Conservation (phyloP, 768 basidiomycete species). For the Hygrophorus pudorinus region DNA sequence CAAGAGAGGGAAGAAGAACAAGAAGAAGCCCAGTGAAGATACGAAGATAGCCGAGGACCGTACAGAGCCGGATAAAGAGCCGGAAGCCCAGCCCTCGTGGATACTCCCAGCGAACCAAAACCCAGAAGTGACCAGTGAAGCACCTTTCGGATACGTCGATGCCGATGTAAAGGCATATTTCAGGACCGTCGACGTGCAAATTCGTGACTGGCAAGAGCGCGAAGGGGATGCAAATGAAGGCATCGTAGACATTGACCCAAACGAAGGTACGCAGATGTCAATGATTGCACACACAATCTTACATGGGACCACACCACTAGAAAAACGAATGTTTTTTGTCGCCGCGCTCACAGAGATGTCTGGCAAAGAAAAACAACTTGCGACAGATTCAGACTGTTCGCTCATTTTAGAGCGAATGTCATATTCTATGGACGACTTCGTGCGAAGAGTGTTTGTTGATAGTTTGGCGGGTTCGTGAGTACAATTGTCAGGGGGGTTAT, state of each 20-base stretch:
- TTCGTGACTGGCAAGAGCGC: slow-evolving; percentile 75
- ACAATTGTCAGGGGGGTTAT: neutral
- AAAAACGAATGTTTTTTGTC: slow-evolving; percentile 66
- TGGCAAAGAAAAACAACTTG: slow-evolving; percentile 80
- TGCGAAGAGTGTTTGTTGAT: slow-evolving; percentile 85
- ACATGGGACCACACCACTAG: slow-evolving; percentile 26
- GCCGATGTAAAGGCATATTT: slow-evolving; percentile 91
- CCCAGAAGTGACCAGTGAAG: slow-evolving; percentile 44
- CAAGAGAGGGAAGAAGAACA: slow-evolving; percentile 71
- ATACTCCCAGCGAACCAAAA: slow-evolving; percentile 40
- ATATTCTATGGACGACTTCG: slow-evolving; percentile 94
- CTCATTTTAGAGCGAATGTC: slow-evolving; percentile 82
- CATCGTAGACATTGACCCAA: slow-evolving; percentile 47
- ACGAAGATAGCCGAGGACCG: slow-evolving; percentile 7
- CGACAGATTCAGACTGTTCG: slow-evolving; percentile 92
- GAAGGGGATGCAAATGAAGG: slow-evolving; percentile 29
- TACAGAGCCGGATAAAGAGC: slow-evolving; percentile 11
- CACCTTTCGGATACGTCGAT: slow-evolving; percentile 87
- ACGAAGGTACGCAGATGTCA: slow-evolving; percentile 46
- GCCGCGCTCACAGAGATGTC: slow-evolving; percentile 80
- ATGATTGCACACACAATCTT: neutral
- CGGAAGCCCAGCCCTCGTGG: slow-evolving; percentile 50
- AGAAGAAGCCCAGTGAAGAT: slow-evolving; percentile 30
- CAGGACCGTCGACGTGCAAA: slow-evolving; percentile 76
- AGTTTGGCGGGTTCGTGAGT: slow-evolving; percentile 83